Evolutionary conservation across 306 rosid species (phyloP), one percentile per base, ranked within the genome.

Genomic region (Trichosanthes truncata): DNA sequence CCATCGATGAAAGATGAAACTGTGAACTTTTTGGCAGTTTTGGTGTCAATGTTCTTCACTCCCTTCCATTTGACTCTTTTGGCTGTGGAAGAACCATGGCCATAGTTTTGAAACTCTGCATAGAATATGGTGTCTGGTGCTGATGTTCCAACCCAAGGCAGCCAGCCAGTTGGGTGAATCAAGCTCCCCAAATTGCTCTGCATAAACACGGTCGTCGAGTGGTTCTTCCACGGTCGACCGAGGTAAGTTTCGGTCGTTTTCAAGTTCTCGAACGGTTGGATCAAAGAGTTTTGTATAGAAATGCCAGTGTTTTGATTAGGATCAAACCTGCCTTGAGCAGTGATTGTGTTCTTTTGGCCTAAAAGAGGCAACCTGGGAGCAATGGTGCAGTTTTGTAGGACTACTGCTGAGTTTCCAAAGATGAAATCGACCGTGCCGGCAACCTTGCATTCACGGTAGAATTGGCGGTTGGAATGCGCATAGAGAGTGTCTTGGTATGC

Each of bases 181-280:
- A 93, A 82, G 14, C 80, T 63, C 7, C 79, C 89, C 74, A 93
- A 51, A 20, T 71, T 72, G 11, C 82, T 85, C 14, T 86, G 82
- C 85, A 93, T 74, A 41, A 61, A 85, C 3, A 91, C 83, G 6
- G 98, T 91, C 9, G 97, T 93, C 45, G 98, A 91, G 81, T 90
- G 88, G 57, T 91, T 83, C 96, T 90, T 93, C 97, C 98, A 90
- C 0, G 97, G 97, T 68, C 97, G 87, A 26, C 97, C 98, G 11
- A 93, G 90, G 82, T 84, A 93, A 23, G 96, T 91, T 45, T 72
- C 10, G n/a, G 89, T 89, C 0, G 85, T 55, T 43, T 87, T 84
- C 61, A 90, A 77, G 83, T 91, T 5, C 13, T 88, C 97, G 17
- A 29, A 85, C 4, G 97, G 92, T 45, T 52, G 45, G 66, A 93